Conservation (phyloP, 2,329 filamentous ascomycete genomes). For the Arthroderma sp. region DNA sequence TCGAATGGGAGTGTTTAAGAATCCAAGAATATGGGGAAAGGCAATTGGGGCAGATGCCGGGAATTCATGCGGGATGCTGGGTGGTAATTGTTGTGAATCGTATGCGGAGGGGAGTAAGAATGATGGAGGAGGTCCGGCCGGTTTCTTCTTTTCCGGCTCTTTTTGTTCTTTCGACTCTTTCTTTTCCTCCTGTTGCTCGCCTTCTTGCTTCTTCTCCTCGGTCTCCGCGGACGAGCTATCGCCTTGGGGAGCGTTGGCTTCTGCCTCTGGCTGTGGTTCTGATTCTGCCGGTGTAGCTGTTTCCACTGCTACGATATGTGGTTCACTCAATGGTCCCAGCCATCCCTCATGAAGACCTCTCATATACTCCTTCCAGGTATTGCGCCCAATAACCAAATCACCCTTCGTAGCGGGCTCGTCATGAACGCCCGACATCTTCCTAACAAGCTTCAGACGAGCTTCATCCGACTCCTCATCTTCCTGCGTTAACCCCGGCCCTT, state of each 20-base stretch:
- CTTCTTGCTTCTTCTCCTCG: too few relatives aligned
- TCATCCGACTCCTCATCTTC: slow-evolving; percentile 34
- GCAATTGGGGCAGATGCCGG: slow-evolving; percentile 58
- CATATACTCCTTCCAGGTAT: slow-evolving; percentile 96
- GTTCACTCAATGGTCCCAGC: slow-evolving; percentile 63
- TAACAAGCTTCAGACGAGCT: slow-evolving; percentile 48
- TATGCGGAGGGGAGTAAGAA: slow-evolving; percentile 68
- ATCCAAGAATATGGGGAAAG: slow-evolving; percentile 84
- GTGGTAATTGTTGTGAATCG: slow-evolving; percentile 48
- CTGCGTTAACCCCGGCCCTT: slow-evolving; percentile 34
- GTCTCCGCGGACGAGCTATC: slow-evolving; percentile 13
- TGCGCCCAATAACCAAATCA: slow-evolving; percentile 77
- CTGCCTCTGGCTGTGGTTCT: slow-evolving; percentile 12
- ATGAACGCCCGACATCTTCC: slow-evolving; percentile 52
- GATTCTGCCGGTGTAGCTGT: slow-evolving; percentile 3
- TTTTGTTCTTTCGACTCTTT: slow-evolving; percentile 38
- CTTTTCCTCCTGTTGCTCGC: slow-evolving; percentile 32
- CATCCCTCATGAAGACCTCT: slow-evolving; percentile 90
- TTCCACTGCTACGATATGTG: slow-evolving; percentile 14
- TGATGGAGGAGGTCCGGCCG: slow-evolving; percentile 50
- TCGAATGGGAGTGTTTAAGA: slow-evolving; percentile 76
- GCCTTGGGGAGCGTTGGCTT: slow-evolving; percentile 7
- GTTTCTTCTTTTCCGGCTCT: slow-evolving; percentile 36
- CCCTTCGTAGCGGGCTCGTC: slow-evolving; percentile 64
- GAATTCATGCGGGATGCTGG: slow-evolving; percentile 55